Percentiles rank a stretch among this genome's conserved stretches.
These are phyloP conservation scores for Thelonectria olida DNA, from an alignment of 2,329 filamentous ascomycete species.

Conservation along the genomic window DNA sequence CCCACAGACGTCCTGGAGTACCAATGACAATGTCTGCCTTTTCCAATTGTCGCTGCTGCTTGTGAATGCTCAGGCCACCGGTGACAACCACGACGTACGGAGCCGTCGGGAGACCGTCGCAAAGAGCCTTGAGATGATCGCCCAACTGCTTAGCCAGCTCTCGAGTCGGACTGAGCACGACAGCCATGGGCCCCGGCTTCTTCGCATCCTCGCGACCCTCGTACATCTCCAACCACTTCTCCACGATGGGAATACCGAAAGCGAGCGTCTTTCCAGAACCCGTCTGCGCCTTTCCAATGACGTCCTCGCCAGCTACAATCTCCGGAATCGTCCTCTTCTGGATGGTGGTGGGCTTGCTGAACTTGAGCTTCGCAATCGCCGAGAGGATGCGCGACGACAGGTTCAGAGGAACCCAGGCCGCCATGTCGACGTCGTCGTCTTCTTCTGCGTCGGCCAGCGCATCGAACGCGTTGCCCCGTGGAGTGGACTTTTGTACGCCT, in stretches of 20 bases:
- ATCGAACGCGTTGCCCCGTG: constrained; percentile 62
- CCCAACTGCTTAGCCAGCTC: constrained; percentile 93
- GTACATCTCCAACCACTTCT: constrained; percentile 73
- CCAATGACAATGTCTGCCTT: constrained; percentile 92
- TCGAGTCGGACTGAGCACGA: constrained; percentile 90
- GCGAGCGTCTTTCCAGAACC: constrained; percentile 97
- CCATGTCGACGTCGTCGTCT: constrained; percentile 71
- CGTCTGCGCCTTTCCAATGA: constrained; percentile 95
- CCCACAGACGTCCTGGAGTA: constrained; percentile 93
- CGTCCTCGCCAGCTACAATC: constrained; percentile 84
- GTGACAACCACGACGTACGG: constrained; percentile 89
- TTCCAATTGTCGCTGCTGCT: constrained; percentile 86
- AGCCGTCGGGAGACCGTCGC: constrained; percentile 65
- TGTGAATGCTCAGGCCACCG: constrained; percentile 91
- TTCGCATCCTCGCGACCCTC: constrained; percentile 45
- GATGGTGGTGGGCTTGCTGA: constrained; percentile 82
- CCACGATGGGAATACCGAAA: constrained; percentile 92
- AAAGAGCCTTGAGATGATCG: constrained; percentile 82
- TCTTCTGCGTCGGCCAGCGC: constrained; percentile 64
- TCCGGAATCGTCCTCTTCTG: constrained; percentile 83
- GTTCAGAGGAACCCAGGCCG: constrained; percentile 79
- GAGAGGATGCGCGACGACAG: constrained; percentile 78
- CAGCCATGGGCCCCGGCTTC: constrained; percentile 66
- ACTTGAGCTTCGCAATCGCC: constrained; percentile 81
- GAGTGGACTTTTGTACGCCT: constrained; percentile 47